Conservation (phyloP, 2,329 filamentous ascomycete genomes). For the Didymella pomorum region DNA sequence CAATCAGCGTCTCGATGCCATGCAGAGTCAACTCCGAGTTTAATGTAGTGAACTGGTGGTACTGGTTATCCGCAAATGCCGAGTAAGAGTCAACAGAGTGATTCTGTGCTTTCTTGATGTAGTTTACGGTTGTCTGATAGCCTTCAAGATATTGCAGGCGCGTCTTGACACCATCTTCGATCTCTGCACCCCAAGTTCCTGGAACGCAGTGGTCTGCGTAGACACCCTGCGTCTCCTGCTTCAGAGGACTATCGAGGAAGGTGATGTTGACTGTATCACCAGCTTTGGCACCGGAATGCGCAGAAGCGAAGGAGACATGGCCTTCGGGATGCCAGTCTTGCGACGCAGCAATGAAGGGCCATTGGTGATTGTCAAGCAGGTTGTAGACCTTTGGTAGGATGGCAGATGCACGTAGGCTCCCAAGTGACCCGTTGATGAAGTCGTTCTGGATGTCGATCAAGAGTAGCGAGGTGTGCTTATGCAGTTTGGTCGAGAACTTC, state of each 20-base stretch:
- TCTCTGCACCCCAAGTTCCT: constrained; percentile 30
- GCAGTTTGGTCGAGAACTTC: constrained; percentile 29
- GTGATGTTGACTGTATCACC: constrained; percentile 29
- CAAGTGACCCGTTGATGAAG: constrained; percentile 35
- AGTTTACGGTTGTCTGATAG: constrained; percentile 31
- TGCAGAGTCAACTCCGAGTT: constrained; percentile 29
- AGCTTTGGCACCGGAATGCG: constrained; percentile 19
- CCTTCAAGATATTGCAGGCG: constrained; percentile 31
- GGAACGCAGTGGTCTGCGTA: constrained; percentile 34
- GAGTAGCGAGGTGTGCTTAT: constrained; percentile 31
- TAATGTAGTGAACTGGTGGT: constrained; percentile 34
- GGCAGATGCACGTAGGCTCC: constrained; percentile 26
- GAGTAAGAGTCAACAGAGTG: constrained; percentile 35
- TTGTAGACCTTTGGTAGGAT: constrained; percentile 34
- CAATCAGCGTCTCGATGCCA: constrained; percentile 29
- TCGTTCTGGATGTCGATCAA: constrained; percentile 41
- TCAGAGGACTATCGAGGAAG: constrained; percentile 30
- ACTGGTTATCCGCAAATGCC: constrained; percentile 37
- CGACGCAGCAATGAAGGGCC: constrained; percentile 37
- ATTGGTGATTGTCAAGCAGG: constrained; percentile 35
- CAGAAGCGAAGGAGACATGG: constrained; percentile 34
- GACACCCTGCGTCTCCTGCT: constrained; percentile 28
- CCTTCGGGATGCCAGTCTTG: constrained; percentile 35
- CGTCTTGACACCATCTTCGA: constrained; percentile 31
- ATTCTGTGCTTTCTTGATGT: constrained; percentile 38